Conservation (phyloP, 2,329 filamentous ascomycete species). For the Kalmusia sp. region DNA sequence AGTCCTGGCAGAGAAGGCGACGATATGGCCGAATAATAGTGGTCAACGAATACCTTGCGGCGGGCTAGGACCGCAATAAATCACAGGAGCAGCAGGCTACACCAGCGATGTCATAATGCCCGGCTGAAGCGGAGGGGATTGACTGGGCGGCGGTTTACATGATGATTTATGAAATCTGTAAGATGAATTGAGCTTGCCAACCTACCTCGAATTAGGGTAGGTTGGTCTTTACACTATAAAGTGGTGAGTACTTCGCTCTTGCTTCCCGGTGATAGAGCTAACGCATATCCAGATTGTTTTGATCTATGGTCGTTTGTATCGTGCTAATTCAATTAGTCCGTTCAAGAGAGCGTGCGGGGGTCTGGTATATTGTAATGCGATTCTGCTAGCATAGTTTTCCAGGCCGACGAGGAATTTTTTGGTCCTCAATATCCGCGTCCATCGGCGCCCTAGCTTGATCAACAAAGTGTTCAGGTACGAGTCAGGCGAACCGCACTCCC, state of each 20-base stretch:
- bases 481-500: no score
- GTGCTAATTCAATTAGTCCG: background rate
- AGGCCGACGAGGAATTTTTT: no score
- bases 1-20: conserved; percentile 51
- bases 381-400: no score
- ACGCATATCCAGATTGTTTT: background rate
- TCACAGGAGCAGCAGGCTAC: background rate
- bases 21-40: conserved; percentile 37
- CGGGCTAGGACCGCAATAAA: background rate
- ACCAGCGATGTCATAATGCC: no score
- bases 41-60: background rate
- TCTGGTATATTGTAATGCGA: no score
- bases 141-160: background rate
- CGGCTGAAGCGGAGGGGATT: no score
- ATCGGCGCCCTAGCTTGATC: no score
- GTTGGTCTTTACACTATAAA: background rate
- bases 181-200: conserved; percentile 3
- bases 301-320: no score
- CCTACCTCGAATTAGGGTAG: background rate
- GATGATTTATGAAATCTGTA: background rate
- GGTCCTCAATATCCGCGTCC: no score
- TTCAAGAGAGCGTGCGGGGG: background rate
- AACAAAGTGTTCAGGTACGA: no score
- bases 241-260: background rate
- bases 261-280: background rate